Evolutionary conservation across 257 asterid genomes (phyloP).

Genomic region (Solanum lycopersicoides): DNA sequence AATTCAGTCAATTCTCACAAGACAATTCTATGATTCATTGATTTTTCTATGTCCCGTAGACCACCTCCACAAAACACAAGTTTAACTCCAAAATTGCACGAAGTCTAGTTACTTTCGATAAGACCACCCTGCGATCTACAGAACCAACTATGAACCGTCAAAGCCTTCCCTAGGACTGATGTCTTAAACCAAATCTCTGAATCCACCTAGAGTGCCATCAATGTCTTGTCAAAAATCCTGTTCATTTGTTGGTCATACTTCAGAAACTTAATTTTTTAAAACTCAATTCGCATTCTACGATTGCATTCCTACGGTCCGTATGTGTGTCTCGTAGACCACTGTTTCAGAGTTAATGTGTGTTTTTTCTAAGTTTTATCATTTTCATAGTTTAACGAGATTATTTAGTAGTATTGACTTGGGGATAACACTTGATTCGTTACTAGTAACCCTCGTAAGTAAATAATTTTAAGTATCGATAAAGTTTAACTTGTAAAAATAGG

Average conservation of each 20-base stretch:
- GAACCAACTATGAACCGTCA: background rate
- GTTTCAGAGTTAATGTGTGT: background rate
- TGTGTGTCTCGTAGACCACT: background rate
- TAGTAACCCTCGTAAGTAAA: background rate
- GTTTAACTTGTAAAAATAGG: background rate
- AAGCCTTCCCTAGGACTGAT: background rate
- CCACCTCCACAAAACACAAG: background rate
- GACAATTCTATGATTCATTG: background rate
- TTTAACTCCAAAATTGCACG: background rate
- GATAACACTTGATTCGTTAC: background rate
- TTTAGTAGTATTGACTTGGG: background rate
- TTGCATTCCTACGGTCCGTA: background rate
- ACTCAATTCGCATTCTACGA: background rate
- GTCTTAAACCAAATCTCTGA: background rate
- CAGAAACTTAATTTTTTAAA: too few species aligned
- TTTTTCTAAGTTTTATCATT: background rate
- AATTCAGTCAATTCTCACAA: background rate
- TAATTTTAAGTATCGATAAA: background rate
- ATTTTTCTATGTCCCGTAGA: background rate
- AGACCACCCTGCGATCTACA: background rate
- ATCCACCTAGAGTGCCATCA: background rate
- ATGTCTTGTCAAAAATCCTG: background rate
- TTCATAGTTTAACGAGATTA: background rate
- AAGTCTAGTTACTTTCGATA: background rate
- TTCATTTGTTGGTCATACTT: background rate